phyloP scores from a whole-genome alignment of 345 rosid genomes.

The Citropsis articulata region DNA sequence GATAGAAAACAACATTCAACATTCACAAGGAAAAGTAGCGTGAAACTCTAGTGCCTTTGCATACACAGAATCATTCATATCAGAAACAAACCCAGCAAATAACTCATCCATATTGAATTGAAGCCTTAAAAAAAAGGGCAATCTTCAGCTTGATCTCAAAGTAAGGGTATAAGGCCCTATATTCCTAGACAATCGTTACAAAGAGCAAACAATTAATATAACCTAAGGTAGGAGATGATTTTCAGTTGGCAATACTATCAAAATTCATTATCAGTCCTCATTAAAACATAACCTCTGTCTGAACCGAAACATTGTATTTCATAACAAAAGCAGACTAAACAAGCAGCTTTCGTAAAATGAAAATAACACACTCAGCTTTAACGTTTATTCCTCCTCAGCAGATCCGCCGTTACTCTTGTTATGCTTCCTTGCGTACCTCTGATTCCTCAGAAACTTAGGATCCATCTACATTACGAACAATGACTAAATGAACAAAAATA shows the following conservation, averaged over 20 bases:
- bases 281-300: not conserved
- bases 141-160: not conserved
- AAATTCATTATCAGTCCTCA: not conserved
- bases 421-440: conserved; percentile 58
- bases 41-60: not conserved
- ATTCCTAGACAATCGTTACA: not conserved
- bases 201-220: not conserved
- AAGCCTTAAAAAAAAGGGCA: not conserved
- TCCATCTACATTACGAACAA: conserved; percentile 38
- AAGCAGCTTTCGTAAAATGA: not conserved
- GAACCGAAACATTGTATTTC: not conserved
- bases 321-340: not conserved
- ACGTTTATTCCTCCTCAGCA: conserved; percentile 17
- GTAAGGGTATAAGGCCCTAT: not conserved
- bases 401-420: conserved; percentile 31
- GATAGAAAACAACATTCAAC: not conserved
- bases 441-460: conserved; percentile 53
- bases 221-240: not conserved
- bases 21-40: not conserved
- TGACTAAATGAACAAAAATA: not conserved
- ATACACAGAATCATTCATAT: not conserved
- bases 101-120: not conserved
- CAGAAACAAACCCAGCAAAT: not conserved
- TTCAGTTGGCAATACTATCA: not conserved
- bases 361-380: not conserved